These are phyloP conservation scores for Rhododendron simsii DNA, from an alignment of 148 eudicot species.

Conservation along the genomic window DNA sequence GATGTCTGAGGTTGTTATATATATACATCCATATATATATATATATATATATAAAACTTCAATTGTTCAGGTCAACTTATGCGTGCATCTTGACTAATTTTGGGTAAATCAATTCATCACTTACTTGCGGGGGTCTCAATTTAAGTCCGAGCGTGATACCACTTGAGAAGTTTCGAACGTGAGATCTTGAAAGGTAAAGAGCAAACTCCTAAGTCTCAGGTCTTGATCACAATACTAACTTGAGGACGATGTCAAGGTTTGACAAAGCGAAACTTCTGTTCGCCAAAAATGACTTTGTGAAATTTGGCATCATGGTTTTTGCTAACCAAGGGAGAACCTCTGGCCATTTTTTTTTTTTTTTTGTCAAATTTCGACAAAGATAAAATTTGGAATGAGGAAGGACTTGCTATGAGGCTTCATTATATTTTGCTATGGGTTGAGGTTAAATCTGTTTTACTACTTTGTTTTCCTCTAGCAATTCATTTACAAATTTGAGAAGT, in stretches of 20 bases:
- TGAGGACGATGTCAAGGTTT: background rate
- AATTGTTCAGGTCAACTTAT: background rate
- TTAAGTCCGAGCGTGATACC: background rate
- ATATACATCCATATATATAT: too few species aligned
- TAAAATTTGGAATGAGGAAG: background rate
- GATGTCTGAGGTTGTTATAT: too few species aligned
- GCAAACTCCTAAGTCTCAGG: background rate
- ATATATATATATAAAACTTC: too few species aligned
- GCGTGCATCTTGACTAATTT: background rate
- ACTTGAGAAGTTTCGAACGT: background rate
- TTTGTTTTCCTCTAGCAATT: background rate
- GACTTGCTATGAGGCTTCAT: background rate
- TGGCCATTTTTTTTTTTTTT: too few species aligned
- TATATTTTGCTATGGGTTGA: background rate
- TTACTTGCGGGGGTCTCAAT: background rate
- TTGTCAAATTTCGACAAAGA: background rate
- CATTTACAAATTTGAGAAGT: background rate
- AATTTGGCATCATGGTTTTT: background rate
- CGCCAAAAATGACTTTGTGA: background rate
- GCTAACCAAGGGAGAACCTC: background rate
- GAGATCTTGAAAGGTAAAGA: background rate
- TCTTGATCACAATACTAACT: background rate
- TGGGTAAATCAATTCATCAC: background rate
- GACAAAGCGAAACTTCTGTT: background rate
- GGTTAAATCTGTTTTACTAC: background rate